Base-by-base conservation (phyloP, 139 green algal species). In the Dunaliella primolecta region DNA sequence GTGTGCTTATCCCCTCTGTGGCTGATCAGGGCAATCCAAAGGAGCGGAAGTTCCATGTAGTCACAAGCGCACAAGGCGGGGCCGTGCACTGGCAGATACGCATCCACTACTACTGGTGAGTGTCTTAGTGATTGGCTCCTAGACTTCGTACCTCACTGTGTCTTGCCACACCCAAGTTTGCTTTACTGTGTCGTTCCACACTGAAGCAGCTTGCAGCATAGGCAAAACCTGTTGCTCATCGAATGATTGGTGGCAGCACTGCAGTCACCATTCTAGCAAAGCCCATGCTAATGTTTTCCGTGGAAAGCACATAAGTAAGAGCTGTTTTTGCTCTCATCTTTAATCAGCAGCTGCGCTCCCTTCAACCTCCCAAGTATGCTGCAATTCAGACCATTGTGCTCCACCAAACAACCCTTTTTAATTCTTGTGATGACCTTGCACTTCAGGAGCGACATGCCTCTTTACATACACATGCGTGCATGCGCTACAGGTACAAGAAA, bases 31-130 rank as follows among this genome's bases (percentile, higher is more conserved):
- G 2, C 57, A 56, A 79, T 11, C 24, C 57, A 30, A 7, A 57
- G 20, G 35, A 23, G 2, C 64, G 80, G 25, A 56, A 55, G 31
- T 98, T 91, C 88, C 95, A 98, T 84, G 90, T 93, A 3, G 88
- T 98, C 0, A 96, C 95, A 24, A 94, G 94, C 11, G 95, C 95
- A 0, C 90, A 95, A 64, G 95, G 95, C 0, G 30, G 90, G 7
- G 92, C 94, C 1, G 91, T 93, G 74, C 94, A 98, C 91, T 98
- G 95, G 95, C 95, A 98, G 86, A 88, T 90, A 24, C 88, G 95
- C 23, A 90, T 97, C 32, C 89, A 93, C 81, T 96, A 96, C 88
- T 96, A 96, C 87, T 96, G 93, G 92, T 96, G 90, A 90, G 89
- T 29, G 36, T 2, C 29, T 77, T 32, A 72, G 23, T 2, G 71